Conservation (phyloP, 177 flowering plant genomes). For the Vitis hybrid region DNA sequence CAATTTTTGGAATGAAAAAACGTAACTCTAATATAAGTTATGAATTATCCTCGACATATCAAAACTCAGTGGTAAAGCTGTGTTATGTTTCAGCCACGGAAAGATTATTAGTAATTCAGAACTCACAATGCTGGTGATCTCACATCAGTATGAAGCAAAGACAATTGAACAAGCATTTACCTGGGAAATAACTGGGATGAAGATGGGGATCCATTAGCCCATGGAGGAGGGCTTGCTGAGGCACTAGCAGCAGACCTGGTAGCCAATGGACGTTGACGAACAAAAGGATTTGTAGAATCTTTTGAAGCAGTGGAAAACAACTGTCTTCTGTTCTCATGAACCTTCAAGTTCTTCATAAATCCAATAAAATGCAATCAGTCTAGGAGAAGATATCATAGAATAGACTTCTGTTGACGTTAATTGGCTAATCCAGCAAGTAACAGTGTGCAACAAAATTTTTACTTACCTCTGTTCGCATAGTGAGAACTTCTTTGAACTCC, state of each 20-base stretch:
- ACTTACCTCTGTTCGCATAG: slow-evolving; percentile 92
- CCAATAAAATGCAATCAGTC: neutral
- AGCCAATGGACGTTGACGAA: slow-evolving; percentile 90
- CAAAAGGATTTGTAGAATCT: slow-evolving; percentile 79
- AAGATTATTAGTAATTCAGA: no score
- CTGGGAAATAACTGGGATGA: slow-evolving; percentile 63
- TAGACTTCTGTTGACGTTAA: neutral
- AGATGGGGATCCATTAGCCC: slow-evolving; percentile 71
- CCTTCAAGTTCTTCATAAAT: slow-evolving; percentile 75
- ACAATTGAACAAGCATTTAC: slow-evolving; percentile 19
- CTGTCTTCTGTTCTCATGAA: slow-evolving; percentile 93
- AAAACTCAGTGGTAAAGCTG: no score
- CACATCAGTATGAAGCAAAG: neutral
- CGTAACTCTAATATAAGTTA: no score
- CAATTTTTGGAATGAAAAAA: no score
- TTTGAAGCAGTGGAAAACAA: slow-evolving; percentile 71
- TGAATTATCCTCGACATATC: no score
- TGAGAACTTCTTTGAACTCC: slow-evolving; percentile 96
- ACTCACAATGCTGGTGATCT: no score
- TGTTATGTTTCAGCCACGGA: no score
- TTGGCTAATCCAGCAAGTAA: neutral
- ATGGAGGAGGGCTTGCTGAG: slow-evolving; percentile 67
- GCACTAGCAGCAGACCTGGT: slow-evolving; percentile 48
- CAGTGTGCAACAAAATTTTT: neutral
- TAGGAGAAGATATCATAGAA: no score